These are phyloP conservation scores for Solanum clarkiae DNA, from an alignment of 257 asterid genomes.

Conservation along the genomic window DNA sequence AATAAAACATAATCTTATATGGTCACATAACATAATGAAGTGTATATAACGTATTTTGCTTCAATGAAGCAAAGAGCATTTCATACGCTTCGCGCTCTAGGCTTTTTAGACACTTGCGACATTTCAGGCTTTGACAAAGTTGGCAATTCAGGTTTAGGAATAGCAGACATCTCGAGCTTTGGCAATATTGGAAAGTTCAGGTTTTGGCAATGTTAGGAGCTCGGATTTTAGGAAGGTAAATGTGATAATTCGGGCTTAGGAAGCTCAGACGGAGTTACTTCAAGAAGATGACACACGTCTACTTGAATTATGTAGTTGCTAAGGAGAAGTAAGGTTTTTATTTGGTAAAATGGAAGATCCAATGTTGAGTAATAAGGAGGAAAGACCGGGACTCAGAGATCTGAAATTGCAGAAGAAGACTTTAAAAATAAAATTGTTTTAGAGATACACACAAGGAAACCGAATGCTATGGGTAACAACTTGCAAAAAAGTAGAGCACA, in stretches of 20 bases:
- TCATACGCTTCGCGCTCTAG: background rate
- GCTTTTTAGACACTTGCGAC: background rate
- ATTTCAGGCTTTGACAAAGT: background rate
- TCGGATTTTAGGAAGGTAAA: background rate
- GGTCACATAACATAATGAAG: background rate
- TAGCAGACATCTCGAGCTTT: background rate
- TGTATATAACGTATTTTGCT: background rate
- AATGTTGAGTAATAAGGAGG: no score
- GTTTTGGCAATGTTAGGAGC: background rate
- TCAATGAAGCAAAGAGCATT: background rate
- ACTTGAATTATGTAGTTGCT: background rate
- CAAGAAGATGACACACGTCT: background rate
- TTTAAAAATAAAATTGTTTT: no score
- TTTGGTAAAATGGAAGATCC: no score
- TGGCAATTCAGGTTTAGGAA: background rate
- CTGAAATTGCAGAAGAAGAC: no score
- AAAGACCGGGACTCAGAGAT: no score
- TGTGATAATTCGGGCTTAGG: constrained; percentile 4
- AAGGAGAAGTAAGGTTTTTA: no score
- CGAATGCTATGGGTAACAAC: no score
- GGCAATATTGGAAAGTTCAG: background rate
- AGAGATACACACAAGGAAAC: no score
- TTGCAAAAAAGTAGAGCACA: no score
- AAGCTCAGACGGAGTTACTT: background rate
- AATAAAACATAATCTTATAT: background rate